A percentile compares a stretch with the other conserved stretches of the same genome.
Conservation (phyloP, 2,329 filamentous ascomycete genomes). For the Acrocalymma vagum region DNA sequence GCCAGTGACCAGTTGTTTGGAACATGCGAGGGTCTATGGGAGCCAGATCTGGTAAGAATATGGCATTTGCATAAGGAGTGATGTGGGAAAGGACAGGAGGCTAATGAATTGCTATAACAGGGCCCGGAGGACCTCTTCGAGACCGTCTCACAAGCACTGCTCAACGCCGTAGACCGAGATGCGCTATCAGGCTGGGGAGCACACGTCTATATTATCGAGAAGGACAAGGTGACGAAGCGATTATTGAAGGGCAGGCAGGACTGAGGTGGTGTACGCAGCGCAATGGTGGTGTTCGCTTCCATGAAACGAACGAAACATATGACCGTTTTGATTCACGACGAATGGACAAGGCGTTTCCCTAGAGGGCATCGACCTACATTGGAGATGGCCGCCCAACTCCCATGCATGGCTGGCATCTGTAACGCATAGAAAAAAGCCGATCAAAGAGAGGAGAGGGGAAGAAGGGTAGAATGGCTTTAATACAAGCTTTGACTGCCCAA, state of each 20-base stretch:
- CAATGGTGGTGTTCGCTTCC: slow-evolving; percentile 6
- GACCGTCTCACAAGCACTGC: slow-evolving; percentile 93
- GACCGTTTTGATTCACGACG: slow-evolving; percentile 18
- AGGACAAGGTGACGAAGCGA: slow-evolving; percentile 99
- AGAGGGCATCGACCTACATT: too few relatives aligned
- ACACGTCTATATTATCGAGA: slow-evolving; percentile 99
- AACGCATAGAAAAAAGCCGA: slow-evolving; percentile 14
- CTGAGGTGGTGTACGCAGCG: slow-evolving; percentile 40
- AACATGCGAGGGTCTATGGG: slow-evolving; percentile 98
- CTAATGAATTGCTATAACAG: slow-evolving; percentile 54
- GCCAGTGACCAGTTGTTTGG: slow-evolving; percentile 98
- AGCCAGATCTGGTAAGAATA: slow-evolving; percentile 85
- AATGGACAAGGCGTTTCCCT: background rate
- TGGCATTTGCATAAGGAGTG: background rate
- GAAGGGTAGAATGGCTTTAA: slow-evolving; percentile 12
- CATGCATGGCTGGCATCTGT: slow-evolving; percentile 22
- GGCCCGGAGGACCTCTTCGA: slow-evolving; percentile 95
- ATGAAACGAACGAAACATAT: slow-evolving; percentile 27
- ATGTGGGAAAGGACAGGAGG: background rate
- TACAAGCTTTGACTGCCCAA: slow-evolving; percentile 7
- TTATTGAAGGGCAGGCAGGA: slow-evolving; percentile 98
- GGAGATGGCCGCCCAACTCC: slow-evolving; percentile 5
- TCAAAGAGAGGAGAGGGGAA: too few relatives aligned
- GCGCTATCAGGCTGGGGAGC: slow-evolving; percentile 97
- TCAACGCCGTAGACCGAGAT: slow-evolving; percentile 96